These are phyloP conservation scores for Phytophthora boehmeriae DNA, from an alignment of 352 stramenopile genomes.

Conservation along the genomic window DNA sequence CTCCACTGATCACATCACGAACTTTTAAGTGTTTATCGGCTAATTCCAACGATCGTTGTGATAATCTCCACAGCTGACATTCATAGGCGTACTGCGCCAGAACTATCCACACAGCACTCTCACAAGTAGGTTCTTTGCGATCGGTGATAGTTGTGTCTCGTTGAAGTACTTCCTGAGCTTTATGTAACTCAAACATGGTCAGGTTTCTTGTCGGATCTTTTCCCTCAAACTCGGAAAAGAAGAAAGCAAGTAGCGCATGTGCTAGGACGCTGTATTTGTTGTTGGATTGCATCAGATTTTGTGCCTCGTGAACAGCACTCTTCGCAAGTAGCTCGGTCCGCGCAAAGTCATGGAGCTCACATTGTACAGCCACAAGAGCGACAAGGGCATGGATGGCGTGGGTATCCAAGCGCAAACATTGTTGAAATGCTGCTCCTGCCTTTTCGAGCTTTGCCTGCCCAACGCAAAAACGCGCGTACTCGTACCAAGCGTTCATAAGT, in stretches of 20 bases:
- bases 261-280: constrained; percentile 37
- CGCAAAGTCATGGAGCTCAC: constrained; percentile 57
- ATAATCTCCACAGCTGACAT: constrained; percentile 45
- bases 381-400: constrained; percentile 48
- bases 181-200: constrained; percentile 67
- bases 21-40: constrained; percentile 36
- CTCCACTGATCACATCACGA: constrained; percentile 44
- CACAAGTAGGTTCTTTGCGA: constrained; percentile 25
- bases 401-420: constrained; percentile 62
- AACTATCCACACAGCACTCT: constrained; percentile 67
- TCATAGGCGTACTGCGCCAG: constrained; percentile 54
- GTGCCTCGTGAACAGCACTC: constrained; percentile 38
- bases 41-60: constrained; percentile 42
- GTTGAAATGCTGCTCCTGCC: constrained; percentile 53
- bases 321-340: constrained; percentile 53
- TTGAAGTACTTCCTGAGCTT: constrained; percentile 51
- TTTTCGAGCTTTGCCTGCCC: constrained; percentile 52
- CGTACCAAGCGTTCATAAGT: constrained; percentile 56
- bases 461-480: constrained; percentile 72
- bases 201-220: constrained; percentile 67
- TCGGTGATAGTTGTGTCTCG: constrained; percentile 9
- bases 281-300: constrained; percentile 4
- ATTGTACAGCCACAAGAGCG: constrained; percentile 61
- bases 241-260: constrained; percentile 69
- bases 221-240: constrained; percentile 47